Base-by-base conservation (phyloP, 139 green algal species). In the Pedinophyceae sp. region DNA sequence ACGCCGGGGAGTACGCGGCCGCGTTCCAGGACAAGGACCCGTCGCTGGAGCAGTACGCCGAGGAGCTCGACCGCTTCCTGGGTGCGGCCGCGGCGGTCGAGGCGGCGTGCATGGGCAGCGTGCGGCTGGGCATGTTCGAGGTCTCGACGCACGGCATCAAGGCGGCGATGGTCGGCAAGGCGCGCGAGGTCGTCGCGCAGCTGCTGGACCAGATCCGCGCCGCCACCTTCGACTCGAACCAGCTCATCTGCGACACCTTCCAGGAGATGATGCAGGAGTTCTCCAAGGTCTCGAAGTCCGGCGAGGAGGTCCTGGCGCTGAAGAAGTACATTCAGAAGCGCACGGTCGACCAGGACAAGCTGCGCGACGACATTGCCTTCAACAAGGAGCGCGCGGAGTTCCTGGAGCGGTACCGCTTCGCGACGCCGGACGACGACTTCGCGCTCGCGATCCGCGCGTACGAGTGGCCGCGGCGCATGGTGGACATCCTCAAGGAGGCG, bases 391-490 rank as follows among this genome's bases (percentile, higher is more conserved):
- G 65, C 4, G 52, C 56, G 40, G 61, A 66, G 4, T 70, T 67
- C 54, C 40, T 74, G 28, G 16, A 57, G 4, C 27, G 4, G 22
- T 69, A 57, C 50, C 60, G 64, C 45, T 68, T 40, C 2, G 52
- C 39, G 20, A 29, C 17, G n/a, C 20, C 24, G 34, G 34, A 43
- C 7, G 34, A 43, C 19, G 77, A 88, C 62, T 77, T 88, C 58
- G 70, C 80, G 25, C 56, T 78, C 3, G 61, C 64, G 3, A 75
- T 85, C 57, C 70, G 65, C 30, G 66, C 75, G 2, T 88, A 82
- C 49, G 77, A 86, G 50, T 88, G 79, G 77, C 79, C 81, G 5
- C 77, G 71, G 50, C 70, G 71, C 55, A 76, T 81, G 58, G 52
- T 67, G 0, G 69, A 78, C 27, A 74, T 83, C 28, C 72, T 84